Base-by-base conservation (phyloP, 257 asterid genomes). In the Solanum appendiculatum region DNA sequence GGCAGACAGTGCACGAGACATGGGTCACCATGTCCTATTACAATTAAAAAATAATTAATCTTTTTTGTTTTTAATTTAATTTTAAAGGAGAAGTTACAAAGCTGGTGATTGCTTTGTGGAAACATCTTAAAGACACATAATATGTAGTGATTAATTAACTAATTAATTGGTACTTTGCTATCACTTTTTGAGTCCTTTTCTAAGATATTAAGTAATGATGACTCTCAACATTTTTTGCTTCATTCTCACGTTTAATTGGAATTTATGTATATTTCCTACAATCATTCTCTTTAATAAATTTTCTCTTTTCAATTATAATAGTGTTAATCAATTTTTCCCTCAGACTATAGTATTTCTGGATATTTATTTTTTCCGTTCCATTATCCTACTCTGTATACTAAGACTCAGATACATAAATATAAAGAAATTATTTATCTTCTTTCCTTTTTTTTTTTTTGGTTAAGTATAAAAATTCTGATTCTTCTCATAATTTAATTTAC, bases 11-110 rank as follows among this genome's bases (percentile, higher is more conserved):
- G 33, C 87, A 60, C 86, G 86, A 88, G 92, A 90, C 93, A 91
- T 87, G 94, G 91, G 93, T 92, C 94, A 89, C 89, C 89, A 88
- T 82, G 88, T 87, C 84, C 84, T 86, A 36, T 23, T 68, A 25
- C 33, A 34, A 69, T 27, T 82, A 44, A 82, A 13, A 80, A 87
- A 63, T 37, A 66, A 3, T 68, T 63, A 86, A 78, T 39, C 48
- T 2, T 31, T 14, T 73, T 60, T 37, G 27, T 40, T 14, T 40
- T 13, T 25, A 29, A 72, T 31, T 68, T 29, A 9, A 34, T 78
- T 82, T 54, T 58, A 37, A 84, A 83, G 80, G 20, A 14, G 77
- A 87, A 46, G 73, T 46, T 86, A 56, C 33, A 11, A 13, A 39
- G 33, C 13, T 60, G 31, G 34, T 74, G 33, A 90, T 85, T 77